Evolutionary conservation across 495 filamentous ascomycete genomes (phyloP).

Genomic region (Aspergillus kassunensis): DNA sequence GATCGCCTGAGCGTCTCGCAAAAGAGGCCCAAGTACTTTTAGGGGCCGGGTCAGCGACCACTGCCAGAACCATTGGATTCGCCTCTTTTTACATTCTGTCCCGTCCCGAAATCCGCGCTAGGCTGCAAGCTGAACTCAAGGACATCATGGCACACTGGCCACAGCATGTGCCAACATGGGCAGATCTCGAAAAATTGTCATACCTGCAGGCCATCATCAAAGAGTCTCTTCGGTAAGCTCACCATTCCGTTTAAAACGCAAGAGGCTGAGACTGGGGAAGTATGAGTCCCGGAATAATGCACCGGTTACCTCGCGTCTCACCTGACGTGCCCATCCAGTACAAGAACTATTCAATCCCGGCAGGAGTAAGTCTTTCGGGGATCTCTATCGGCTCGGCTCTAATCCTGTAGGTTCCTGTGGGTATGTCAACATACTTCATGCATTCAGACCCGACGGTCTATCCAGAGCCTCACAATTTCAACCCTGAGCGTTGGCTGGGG

Average conservation of each 20-base stretch:
- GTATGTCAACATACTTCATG: constrained; percentile 35
- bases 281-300: neutral
- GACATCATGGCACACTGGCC: neutral
- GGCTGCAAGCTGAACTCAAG: neutral
- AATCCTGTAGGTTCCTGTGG: constrained; percentile 30
- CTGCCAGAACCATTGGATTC: neutral
- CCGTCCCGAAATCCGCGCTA: neutral
- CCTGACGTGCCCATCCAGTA: constrained; percentile 7
- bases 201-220: neutral
- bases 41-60: neutral
- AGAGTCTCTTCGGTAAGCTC: neutral
- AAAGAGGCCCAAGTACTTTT: neutral
- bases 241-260: too few species aligned
- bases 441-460: constrained; percentile 40
- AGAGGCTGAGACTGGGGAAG: too few species aligned
- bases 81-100: neutral
- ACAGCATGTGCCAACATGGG: neutral
- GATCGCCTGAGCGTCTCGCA: neutral
- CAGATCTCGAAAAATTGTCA: neutral
- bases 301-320: neutral
- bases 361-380: neutral
- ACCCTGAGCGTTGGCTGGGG: constrained; percentile 42
- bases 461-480: constrained; percentile 35
- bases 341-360: neutral
- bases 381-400: too few species aligned